Base-by-base conservation (phyloP, 306 rosid genomes). In the Ammopiptanthus mongolicus region DNA sequence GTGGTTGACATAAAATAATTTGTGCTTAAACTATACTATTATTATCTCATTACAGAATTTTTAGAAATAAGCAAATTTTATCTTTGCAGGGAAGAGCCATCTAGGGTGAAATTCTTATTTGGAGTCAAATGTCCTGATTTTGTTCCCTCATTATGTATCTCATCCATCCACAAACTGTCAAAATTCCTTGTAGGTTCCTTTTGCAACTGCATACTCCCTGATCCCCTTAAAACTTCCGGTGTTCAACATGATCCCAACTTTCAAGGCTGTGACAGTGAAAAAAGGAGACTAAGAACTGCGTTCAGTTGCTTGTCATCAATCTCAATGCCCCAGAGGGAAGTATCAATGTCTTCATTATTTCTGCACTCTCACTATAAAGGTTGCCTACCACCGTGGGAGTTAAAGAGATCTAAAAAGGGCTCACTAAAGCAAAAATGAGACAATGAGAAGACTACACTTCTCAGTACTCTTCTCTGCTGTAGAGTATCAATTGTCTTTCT, bases 291-390 rank as follows among this genome's bases (percentile, higher is more conserved):
- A 2, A 51, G 93, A 80, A 87, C 83, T 0, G 84, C 90, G 9
- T 94, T 94, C 73, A 80, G 91, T 80, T 91, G 96, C 69, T 84
- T 90, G 79, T 83, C 97, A 21, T 91, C 98, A 8, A 83, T 95
- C 60, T 95, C 97, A 0, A 80, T 91, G 86, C 87, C 88, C 7
- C 96, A 84, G 42, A 84, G 65, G 81, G 91, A 90, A 85, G 96
- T 95, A 59, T 90, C 96, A 5, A 88, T 90, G 96, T 87, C 97
- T 4, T 95, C 97, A 0, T 74, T 91, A 78, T 90, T 90, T 84
- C 84, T 95, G 67, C 98, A 91, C 74, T 91, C 97, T 51, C 98
- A 91, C 77, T 89, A 90, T 67, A 94, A 93, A 82, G 97, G 97
- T 62, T 91, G 97, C 78, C 70, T 94, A 44, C 97, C 98, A 3